phyloP scores from a whole-genome alignment of 2,329 filamentous ascomycete species.

The Xylariaceae sp. region DNA sequence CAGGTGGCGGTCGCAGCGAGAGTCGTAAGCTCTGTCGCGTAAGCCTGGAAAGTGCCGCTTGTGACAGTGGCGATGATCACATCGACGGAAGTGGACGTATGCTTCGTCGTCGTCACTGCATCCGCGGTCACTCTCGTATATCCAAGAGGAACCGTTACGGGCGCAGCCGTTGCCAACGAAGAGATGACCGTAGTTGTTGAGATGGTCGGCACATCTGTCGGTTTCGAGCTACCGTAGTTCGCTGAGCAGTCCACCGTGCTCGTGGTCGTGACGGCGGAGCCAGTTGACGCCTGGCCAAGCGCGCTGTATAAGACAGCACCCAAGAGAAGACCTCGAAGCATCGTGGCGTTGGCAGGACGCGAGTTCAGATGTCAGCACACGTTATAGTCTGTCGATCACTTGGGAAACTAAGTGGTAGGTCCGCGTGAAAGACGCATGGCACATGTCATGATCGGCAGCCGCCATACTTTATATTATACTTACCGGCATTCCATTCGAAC shows the following conservation, averaged over 20 bases:
- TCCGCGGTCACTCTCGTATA: slow-evolving; percentile 12
- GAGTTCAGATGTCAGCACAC: too few species aligned
- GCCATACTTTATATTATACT: too few species aligned
- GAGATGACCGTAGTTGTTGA: slow-evolving; percentile 7
- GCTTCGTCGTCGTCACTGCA: slow-evolving; percentile 15
- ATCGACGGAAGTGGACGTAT: slow-evolving; percentile 2
- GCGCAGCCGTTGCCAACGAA: slow-evolving; percentile 2
- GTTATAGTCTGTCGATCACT: too few species aligned
- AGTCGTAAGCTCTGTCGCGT: slow-evolving; percentile 1
- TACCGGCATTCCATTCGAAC: too few species aligned
- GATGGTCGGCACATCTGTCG: slow-evolving; percentile 18
- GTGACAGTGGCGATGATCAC: slow-evolving; percentile 10
- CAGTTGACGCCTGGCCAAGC: slow-evolving; percentile 14
- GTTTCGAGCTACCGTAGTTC: slow-evolving; percentile 15
- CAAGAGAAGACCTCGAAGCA: slow-evolving; percentile 14
- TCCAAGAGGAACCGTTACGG: slow-evolving; percentile 11
- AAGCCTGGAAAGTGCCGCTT: slow-evolving; percentile 10
- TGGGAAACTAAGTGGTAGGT: too few species aligned
- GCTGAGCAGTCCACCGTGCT: slow-evolving; percentile 16
- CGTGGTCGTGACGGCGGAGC: slow-evolving; percentile 13
- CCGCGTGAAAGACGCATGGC: too few species aligned
- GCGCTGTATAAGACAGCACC: slow-evolving; percentile 9
- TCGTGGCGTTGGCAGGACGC: background rate
- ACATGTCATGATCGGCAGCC: too few species aligned
- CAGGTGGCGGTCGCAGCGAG: slow-evolving; percentile 20